Base-by-base conservation (phyloP, 2,329 filamentous ascomycete genomes). In the Alternaria sp. region DNA sequence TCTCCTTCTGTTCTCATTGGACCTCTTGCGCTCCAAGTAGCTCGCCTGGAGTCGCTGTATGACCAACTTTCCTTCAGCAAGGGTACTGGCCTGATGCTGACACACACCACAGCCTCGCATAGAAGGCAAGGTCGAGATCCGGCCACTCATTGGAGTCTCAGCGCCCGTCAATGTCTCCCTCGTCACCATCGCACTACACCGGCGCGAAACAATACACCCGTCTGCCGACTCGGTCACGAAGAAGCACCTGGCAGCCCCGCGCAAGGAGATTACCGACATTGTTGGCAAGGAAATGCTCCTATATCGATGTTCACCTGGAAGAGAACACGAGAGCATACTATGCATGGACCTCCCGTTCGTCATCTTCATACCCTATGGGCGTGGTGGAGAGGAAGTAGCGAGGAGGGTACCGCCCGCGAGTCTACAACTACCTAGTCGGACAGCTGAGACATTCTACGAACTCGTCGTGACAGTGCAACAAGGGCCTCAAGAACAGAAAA, bases 301-400 rank as follows among this genome's bases (percentile, higher is more conserved):
- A 57, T 98, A 94, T 78, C 89, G 94, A 68, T 97, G 94, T 79
- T 86, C 91, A 2, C 86, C 91, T 3, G 94, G 93, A 48, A 91
- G 89, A 77, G 93, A 97, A 75, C 90, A 90, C 48, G 95, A 98
- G 77, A 92, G 88, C 72, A 91, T 99, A 60, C 89, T 97, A 65
- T 90, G 91, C 70, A 98, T 99, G 95, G 95, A 99, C 79, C 84
- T 99, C 18, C 95, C 95, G 1, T 99, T 99, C 77, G 92, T 98
- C 43, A 87, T 99, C 60, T 98, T 98, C 80, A 97, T 99, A 76
- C 95, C 95, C 3, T 98, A 94, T 75, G 94, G 94, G 40, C 88
- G 93, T 69, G 92, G 93, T 50, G 93, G 94, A 57, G 92, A 96
- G 78, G 95, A 98, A 80, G 90, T 91, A 27, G 95, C 94, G 69